Evolutionary conservation across 2,329 filamentous ascomycete genomes (phyloP).

Genomic region (Rhynchosporium agropyri): DNA sequence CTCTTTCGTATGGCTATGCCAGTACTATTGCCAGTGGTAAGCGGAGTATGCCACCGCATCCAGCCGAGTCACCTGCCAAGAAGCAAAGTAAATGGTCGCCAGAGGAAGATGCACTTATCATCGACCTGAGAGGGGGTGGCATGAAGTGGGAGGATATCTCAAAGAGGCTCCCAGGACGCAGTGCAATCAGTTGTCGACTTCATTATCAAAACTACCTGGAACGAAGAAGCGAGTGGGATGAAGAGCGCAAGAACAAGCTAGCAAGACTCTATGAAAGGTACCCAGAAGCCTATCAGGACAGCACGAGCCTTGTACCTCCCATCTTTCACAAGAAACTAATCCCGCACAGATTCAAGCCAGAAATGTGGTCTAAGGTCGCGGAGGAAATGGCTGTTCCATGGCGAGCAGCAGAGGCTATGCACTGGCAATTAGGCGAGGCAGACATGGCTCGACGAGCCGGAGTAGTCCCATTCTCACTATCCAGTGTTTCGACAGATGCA

Average conservation of each 20-base stretch:
- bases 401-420: constrained; percentile 96
- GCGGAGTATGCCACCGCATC: constrained; percentile 57
- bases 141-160: constrained; percentile 99
- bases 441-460: constrained; percentile 95
- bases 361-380: constrained; percentile 97
- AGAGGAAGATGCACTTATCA: constrained; percentile 91
- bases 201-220: constrained; percentile 99
- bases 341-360: constrained; percentile 78
- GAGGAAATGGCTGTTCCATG: constrained; percentile 95
- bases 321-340: constrained; percentile 25
- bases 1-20: constrained; percentile 35
- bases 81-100: constrained; percentile 97
- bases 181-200: constrained; percentile 89
- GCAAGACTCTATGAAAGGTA: constrained; percentile 94
- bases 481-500: constrained; percentile 55
- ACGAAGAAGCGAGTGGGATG: constrained; percentile 90
- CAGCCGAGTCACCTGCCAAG: constrained; percentile 73
- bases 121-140: constrained; percentile 82
- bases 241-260: constrained; percentile 96
- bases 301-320: background rate
- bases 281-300: background rate
- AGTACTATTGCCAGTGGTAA: constrained; percentile 44
- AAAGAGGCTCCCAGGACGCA: constrained; percentile 84
- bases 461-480: constrained; percentile 79
- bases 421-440: constrained; percentile 91